Evolutionary conservation across 2,329 filamentous ascomycete species (phyloP).

Genomic region (Pestalotiopsis fici): DNA sequence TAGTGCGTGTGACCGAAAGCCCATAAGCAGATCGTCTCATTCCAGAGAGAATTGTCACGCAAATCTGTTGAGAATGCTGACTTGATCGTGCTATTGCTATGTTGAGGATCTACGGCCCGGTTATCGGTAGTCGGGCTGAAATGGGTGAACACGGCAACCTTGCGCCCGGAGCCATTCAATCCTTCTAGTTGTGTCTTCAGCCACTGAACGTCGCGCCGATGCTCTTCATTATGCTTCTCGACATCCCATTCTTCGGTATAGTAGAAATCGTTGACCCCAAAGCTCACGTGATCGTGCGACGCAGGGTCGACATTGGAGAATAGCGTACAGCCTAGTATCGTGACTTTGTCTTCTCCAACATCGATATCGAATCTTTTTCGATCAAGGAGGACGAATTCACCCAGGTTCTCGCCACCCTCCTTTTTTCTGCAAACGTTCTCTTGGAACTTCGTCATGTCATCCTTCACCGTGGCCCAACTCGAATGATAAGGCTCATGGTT

Average conservation of each 20-base stretch:
- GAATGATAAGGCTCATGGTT: conserved; percentile 58
- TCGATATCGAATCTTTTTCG: conserved; percentile 31
- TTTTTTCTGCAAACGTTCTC: conserved; percentile 19
- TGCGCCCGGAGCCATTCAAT: conserved; percentile 21
- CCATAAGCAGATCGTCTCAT: conserved; percentile 38
- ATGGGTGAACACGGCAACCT: conserved; percentile 43
- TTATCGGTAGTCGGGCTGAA: conserved; percentile 38
- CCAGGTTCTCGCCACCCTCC: conserved; percentile 19
- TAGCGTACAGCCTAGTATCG: conserved; percentile 48
- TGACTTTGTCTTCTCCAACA: conserved; percentile 31
- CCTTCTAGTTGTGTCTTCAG: conserved; percentile 36
- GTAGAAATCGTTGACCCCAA: conserved; percentile 54
- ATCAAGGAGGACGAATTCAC: conserved; percentile 41
- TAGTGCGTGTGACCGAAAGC: conserved; percentile 52
- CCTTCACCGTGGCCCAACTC: conserved; percentile 33
- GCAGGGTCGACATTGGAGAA: conserved; percentile 46
- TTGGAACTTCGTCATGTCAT: conserved; percentile 32
- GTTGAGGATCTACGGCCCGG: conserved; percentile 32
- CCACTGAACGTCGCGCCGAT: conserved; percentile 42
- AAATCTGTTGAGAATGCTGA: conserved; percentile 42
- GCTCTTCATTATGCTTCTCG: conserved; percentile 35
- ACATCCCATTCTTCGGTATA: conserved; percentile 40
- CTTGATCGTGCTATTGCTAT: conserved; percentile 26
- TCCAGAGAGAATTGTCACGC: conserved; percentile 34
- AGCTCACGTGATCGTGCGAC: conserved; percentile 37